Conservation (phyloP, 305 asterid species). For the Stenogyne calaminthoides region DNA sequence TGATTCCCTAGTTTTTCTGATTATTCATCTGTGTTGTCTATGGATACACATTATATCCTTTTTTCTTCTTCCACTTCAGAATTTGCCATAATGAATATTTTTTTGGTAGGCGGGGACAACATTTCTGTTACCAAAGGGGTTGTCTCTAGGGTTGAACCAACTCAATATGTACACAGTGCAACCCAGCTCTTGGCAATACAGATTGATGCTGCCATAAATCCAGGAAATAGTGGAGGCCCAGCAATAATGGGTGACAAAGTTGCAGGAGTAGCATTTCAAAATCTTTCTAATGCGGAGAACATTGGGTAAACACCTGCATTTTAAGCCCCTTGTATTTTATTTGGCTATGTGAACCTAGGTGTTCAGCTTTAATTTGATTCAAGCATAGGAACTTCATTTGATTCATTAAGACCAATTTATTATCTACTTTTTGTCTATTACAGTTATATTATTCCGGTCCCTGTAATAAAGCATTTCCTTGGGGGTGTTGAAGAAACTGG, state of each 20-base stretch:
- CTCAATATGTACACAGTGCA: slow-evolving; percentile 94
- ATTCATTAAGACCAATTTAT: slow-evolving; percentile 4
- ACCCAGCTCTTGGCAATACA: slow-evolving; percentile 91
- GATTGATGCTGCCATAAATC: slow-evolving; percentile 98
- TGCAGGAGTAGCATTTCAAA: slow-evolving; percentile 97
- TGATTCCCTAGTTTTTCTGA: slow-evolving; percentile 5
- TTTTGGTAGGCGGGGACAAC: slow-evolving; percentile 83
- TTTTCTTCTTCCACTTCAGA: slow-evolving; percentile 15
- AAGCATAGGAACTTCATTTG: neutral
- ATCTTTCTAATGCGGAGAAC: slow-evolving; percentile 96
- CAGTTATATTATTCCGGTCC: slow-evolving; percentile 94
- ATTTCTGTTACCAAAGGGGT: slow-evolving; percentile 98
- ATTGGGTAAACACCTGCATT: slow-evolving; percentile 61
- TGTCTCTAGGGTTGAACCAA: slow-evolving; percentile 96
- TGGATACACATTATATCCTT: neutral
- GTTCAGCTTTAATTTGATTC: neutral
- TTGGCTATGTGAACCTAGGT: neutral
- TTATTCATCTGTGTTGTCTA: neutral
- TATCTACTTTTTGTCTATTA: slow-evolving; percentile 16
- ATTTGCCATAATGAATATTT: slow-evolving; percentile 12
- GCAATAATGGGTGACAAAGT: slow-evolving; percentile 97
- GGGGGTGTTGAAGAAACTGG: slow-evolving; percentile 89
- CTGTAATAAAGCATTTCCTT: slow-evolving; percentile 86
- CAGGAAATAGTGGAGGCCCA: slow-evolving; percentile 98
- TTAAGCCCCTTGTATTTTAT: slow-evolving; percentile 9